Base-by-base conservation (phyloP, 176 grass and related monocot species). In the Eleusine coracana region DNA sequence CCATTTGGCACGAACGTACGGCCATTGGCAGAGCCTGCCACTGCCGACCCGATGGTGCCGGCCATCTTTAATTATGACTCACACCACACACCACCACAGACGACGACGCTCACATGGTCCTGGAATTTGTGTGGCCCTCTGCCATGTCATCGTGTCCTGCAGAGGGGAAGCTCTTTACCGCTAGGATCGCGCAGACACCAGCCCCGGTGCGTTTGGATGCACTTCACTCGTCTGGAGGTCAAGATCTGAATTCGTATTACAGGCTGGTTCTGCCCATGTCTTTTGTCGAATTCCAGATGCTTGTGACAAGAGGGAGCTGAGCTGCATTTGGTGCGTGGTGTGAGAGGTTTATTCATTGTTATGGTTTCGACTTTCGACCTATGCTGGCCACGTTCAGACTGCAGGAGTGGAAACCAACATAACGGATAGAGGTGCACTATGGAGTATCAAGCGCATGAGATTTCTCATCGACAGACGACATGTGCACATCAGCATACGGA, bases 21-120 rank as follows among this genome's bases (percentile, higher is more conserved):
- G 64, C 38, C 52, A 51, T 25, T 67, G 13, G 49, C 76, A 54
- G 40, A 80, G 18, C 11, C 21, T 27, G 58, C 36, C 10, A 34
- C 28, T 17, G 62, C 13, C 27, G 16, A 70, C 18, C 78, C 15
- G 61, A 73, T 17, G 28, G 25, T 63, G 80, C 55, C 6, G 61
- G 23, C 58, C 75, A 12, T 68, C 83, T 86, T 82, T 25, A 25
- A 25, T 25, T 86, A 12, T 89, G 87, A 89, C 56, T 89, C 78
- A 89, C 7, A 71, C 38, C 65, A 7, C 21, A 37, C 45, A 27
- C 51, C 69, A 84, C 58, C 76, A n/a, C 61, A 12, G 14, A 2
- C 14, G 21, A 39, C n/a, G 40, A 40, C 15, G 40, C 3, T 51
- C 87, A 80, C 82, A 64, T 80, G 76, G 41, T 69, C 17, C 75